A percentile compares a stretch with the other conserved stretches of the same genome.
These are phyloP conservation scores for Candida yuanshanica DNA, from an alignment of 805 yeast genomes.

Conservation along the genomic window DNA sequence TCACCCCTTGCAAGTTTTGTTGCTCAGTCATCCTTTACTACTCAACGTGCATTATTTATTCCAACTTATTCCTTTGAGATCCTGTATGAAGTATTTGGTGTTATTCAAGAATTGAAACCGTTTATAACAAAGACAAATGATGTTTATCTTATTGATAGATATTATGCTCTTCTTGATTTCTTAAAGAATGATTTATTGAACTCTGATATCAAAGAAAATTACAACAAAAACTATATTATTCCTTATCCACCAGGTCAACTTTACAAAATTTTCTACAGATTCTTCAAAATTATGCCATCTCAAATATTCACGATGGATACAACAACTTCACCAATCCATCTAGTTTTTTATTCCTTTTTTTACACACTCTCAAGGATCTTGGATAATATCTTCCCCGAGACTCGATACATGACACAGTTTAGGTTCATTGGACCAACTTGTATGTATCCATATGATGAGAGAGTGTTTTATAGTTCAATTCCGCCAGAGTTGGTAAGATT, in stretches of 20 bases:
- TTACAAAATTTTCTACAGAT: constrained; percentile 12
- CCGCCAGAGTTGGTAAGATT: constrained; percentile 7
- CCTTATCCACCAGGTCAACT: constrained; percentile 14
- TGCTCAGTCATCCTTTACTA: constrained; percentile 2
- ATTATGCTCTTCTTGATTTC: constrained; percentile 7
- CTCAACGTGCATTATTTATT: constrained; percentile 12
- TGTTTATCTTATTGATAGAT: constrained; percentile 3
- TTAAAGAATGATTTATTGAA: constrained; percentile 5
- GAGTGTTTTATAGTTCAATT: constrained; percentile 5
- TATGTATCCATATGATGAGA: constrained; percentile 14
- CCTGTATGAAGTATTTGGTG: constrained; percentile 14
- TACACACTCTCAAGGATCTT: constrained; percentile 13
- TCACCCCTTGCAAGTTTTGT: constrained; percentile 16
- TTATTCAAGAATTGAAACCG: constrained; percentile 7
- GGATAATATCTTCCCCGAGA: constrained; percentile 22
- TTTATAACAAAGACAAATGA: constrained; percentile 10
- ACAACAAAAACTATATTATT: constrained; percentile 7
- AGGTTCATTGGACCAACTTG: constrained; percentile 23
- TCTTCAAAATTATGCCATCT: constrained; percentile 16
- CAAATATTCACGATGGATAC: constrained; percentile 11
- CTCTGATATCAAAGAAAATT: not conserved
- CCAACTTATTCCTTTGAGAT: constrained; percentile 16
- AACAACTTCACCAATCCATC: constrained; percentile 9
- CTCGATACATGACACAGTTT: constrained; percentile 13
- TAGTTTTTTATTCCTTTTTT: constrained; percentile 12